phyloP scores from a whole-genome alignment of 2,329 filamentous ascomycete genomes.

The Elsinoe batatas region DNA sequence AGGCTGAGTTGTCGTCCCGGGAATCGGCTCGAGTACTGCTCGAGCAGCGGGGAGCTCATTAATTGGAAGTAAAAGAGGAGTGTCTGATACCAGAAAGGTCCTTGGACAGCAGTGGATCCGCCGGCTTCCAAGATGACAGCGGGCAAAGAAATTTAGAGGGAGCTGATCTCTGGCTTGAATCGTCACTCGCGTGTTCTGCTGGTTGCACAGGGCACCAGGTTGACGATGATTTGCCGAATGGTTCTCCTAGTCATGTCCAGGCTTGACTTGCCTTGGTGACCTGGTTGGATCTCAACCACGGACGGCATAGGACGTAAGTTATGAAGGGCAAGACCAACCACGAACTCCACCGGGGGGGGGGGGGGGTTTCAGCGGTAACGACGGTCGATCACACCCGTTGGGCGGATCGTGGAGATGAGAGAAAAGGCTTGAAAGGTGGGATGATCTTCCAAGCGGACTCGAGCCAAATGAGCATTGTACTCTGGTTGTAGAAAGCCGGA shows the following conservation, averaged over 20 bases:
- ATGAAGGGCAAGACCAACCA: slow-evolving; percentile 8
- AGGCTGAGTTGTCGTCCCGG: background rate
- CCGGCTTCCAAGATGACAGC: slow-evolving; percentile 5
- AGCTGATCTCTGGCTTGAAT: slow-evolving; percentile 1
- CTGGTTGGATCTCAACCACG: slow-evolving; percentile 8
- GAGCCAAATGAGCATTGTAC: slow-evolving; percentile 1
- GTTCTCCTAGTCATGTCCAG: background rate
- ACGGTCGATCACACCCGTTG: background rate
- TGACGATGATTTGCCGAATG: slow-evolving; percentile 4
- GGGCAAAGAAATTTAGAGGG: background rate
- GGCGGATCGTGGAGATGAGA: background rate
- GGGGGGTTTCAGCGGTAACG: background rate
- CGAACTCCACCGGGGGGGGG: slow-evolving; percentile 1
- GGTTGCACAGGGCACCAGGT: slow-evolving; percentile 2
- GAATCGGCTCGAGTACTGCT: background rate
- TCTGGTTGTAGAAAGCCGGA: background rate
- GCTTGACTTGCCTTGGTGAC: background rate
- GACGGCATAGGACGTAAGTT: background rate
- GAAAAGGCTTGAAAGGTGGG: background rate
- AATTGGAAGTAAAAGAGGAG: slow-evolving; percentile 2
- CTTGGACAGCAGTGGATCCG: background rate
- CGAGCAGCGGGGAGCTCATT: background rate
- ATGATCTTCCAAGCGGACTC: slow-evolving; percentile 1
- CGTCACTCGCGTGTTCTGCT: slow-evolving; percentile 5
- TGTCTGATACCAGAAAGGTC: background rate